Percentiles rank a stretch among this genome's conserved stretches.
Evolutionary conservation across 1,284 basidiomycete species (phyloP).

Genomic region (Malassezia sp.): DNA sequence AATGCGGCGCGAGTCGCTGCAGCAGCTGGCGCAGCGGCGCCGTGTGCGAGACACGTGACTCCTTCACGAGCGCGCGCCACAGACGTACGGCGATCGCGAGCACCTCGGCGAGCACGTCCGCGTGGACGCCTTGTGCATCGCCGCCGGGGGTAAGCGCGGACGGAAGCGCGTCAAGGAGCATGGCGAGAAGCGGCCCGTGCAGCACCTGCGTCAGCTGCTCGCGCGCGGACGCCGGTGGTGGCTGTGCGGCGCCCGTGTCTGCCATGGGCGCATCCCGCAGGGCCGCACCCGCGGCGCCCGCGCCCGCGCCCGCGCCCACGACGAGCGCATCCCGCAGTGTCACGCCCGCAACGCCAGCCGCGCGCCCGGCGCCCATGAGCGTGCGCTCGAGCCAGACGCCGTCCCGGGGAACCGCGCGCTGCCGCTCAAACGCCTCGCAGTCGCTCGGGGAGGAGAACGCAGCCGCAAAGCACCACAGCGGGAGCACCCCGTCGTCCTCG

Average conservation of each 20-base stretch:
- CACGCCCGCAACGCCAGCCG: not conserved
- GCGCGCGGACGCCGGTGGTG: not conserved
- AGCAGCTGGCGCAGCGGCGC: slow-evolving; percentile 6
- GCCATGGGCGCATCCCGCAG: too few species aligned
- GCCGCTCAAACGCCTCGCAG: slow-evolving; percentile 24
- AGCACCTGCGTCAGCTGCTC: slow-evolving; percentile 5
- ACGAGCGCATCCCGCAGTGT: slow-evolving; percentile 1
- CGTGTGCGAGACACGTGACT: too few species aligned
- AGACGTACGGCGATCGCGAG: slow-evolving; percentile 2
- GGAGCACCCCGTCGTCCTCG: not conserved
- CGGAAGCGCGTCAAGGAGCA: slow-evolving; percentile 9
- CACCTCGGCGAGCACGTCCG: slow-evolving; percentile 5
- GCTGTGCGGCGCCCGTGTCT: too few species aligned
- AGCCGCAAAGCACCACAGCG: slow-evolving; percentile 35
- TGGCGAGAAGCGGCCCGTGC: slow-evolving; percentile 8
- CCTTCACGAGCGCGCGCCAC: slow-evolving; percentile 7
- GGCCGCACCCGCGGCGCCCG: not conserved
- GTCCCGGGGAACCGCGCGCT: not conserved
- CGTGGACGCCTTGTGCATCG: not conserved
- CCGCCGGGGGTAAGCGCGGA: slow-evolving; percentile 2
- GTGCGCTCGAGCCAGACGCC: slow-evolving; percentile 4
- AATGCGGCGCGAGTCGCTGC: slow-evolving; percentile 8
- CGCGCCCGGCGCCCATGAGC: not conserved
- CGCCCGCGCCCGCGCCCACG: not conserved
- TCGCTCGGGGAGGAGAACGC: slow-evolving; percentile 26